Percentiles rank a stretch among this genome's conserved stretches.
Evolutionary conservation across 352 stramenopile genomes (phyloP).

Genomic region (Thraustochytrium sp.): DNA sequence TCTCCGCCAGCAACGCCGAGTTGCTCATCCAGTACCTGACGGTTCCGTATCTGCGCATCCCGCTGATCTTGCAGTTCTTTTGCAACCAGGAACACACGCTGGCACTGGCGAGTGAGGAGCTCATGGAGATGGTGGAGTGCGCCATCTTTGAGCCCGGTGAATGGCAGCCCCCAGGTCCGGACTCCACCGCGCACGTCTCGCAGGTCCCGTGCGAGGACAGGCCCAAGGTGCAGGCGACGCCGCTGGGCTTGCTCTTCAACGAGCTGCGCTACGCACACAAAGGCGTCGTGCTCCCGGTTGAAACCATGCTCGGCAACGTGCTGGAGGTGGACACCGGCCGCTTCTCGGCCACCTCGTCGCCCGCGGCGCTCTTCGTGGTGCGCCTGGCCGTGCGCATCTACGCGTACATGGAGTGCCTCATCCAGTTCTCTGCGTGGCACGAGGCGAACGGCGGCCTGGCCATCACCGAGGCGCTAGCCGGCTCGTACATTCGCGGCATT

Average conservation of each 20-base stretch:
- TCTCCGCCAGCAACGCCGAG: slow-evolving; percentile 73
- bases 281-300: slow-evolving; percentile 61
- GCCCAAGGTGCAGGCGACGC: slow-evolving; percentile 68
- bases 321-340: slow-evolving; percentile 44
- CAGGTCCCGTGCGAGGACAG: slow-evolving; percentile 20
- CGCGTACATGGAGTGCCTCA: slow-evolving; percentile 75
- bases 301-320: slow-evolving; percentile 67
- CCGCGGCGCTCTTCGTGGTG: slow-evolving; percentile 73
- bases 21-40: slow-evolving; percentile 82
- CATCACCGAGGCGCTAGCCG: slow-evolving; percentile 46
- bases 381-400: slow-evolving; percentile 73
- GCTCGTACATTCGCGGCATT: slow-evolving; percentile 45
- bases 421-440: slow-evolving; percentile 62
- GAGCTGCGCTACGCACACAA: slow-evolving; percentile 71
- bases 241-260: slow-evolving; percentile 79
- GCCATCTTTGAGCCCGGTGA: slow-evolving; percentile 78
- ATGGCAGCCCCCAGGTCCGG: slow-evolving; percentile 59
- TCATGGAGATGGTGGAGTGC: slow-evolving; percentile 69
- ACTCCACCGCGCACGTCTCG: not conserved
- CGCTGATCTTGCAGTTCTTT: slow-evolving; percentile 80
- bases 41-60: slow-evolving; percentile 78
- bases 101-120: slow-evolving; percentile 75
- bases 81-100: slow-evolving; percentile 72
- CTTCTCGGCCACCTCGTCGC: slow-evolving; percentile 55
- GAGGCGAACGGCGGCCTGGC: slow-evolving; percentile 60